phyloP scores from a whole-genome alignment of 129 eudicot genomes.

The Apium graveolens region DNA sequence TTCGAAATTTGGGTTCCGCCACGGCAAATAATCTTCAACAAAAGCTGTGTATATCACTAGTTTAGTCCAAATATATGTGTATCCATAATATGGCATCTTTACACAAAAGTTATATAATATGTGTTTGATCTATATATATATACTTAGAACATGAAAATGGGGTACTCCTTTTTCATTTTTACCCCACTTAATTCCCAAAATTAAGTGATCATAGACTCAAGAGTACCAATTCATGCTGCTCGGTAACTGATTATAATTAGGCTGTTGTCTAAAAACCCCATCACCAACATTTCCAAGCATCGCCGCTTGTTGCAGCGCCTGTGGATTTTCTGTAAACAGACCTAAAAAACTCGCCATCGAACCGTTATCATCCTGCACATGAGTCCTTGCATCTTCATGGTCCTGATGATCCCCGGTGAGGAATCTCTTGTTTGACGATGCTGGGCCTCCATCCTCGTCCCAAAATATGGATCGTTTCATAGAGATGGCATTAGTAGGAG shows the following conservation, averaged over 20 bases:
- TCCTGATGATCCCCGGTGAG: conserved; percentile 23
- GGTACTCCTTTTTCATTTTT: neutral
- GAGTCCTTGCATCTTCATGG: conserved; percentile 27
- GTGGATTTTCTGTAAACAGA: conserved; percentile 51
- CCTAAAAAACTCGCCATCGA: conserved; percentile 51
- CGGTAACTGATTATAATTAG: conserved; percentile 32
- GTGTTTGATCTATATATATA: neutral
- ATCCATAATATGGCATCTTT: neutral
- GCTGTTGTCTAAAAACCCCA: conserved; percentile 59
- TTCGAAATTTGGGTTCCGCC: too few species aligned
- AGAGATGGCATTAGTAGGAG: conserved; percentile 22
- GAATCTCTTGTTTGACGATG: conserved; percentile 52
- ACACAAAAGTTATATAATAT: neutral
- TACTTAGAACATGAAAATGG: neutral
- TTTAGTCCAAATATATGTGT: neutral
- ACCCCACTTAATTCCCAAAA: neutral
- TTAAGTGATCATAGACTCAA: conserved; percentile 15
- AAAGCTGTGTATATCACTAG: neutral
- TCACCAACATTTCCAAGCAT: conserved; percentile 62
- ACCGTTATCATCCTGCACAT: conserved; percentile 29
- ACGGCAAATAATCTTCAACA: neutral
- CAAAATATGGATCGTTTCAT: conserved; percentile 42
- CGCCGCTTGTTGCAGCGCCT: conserved; percentile 49
- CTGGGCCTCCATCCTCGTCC: conserved; percentile 38
- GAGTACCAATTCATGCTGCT: conserved; percentile 73